Evolutionary conservation across 306 rosid genomes (phyloP), one percentile per base, ranked within the genome.

Genomic region (Neltuma alba): DNA sequence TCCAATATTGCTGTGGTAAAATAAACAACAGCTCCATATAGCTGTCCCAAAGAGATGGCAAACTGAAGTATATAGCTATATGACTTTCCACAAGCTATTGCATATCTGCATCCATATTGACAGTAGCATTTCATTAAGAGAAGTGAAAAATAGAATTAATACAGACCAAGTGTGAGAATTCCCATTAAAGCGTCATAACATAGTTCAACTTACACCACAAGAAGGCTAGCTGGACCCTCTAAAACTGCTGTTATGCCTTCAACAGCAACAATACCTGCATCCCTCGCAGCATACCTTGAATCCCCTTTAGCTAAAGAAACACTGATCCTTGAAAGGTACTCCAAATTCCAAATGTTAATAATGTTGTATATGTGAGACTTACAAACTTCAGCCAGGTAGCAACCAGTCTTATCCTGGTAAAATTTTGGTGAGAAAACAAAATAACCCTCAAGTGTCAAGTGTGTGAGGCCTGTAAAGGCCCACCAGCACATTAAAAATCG

Each of bases 401-500:
- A 83, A 66, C 83, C 90, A 84, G 89, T 85, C 48, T 86, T 89
- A 45, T 92, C 89, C 93, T 89, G 90, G 87, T 87, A 89, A 84
- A 92, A 92, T 10, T 92, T 90, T 0, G 97, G 94, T 7, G 93
- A 40, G 78, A 94, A 91, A 13, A 74, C 97, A 75, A 94, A 94
- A 78, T 88, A 94, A 13, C 97, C 97, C 75, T 92, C 97, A 11
- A 92, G 62, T 65, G 92, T 70, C 58, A 82, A 25, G 85, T 92
- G 94, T 6, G 94, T 91, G 82, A 92, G 93, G 78, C 97, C 97
- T 2, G 97, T 92, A 83, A 94, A 94, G 16, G 85, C 87, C 97
- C 95, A 94, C 98, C 97, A 94, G 81, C 96, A 88, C 94, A 94
- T 92, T 16, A 92, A 47, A 88, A 87, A 27, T 72, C 95, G 86